A percentile compares a stretch with the other conserved stretches of the same genome.
These are phyloP conservation scores for Colletotrichum sp. DNA, from an alignment of 2,329 filamentous ascomycete genomes.

Conservation along the genomic window DNA sequence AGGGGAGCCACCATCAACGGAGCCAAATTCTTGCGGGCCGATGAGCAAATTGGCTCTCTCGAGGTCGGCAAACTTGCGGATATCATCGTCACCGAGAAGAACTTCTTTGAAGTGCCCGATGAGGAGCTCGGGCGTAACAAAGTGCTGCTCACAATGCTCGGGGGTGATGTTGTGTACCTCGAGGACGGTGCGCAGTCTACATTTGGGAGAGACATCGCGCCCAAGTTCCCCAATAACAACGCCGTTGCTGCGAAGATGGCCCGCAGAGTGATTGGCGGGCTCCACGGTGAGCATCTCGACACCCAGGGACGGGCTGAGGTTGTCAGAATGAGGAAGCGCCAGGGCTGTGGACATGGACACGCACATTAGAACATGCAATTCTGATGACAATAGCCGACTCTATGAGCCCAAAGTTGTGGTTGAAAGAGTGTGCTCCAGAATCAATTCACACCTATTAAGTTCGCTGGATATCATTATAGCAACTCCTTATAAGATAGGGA, in stretches of 20 bases:
- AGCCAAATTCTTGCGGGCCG: constrained; percentile 27
- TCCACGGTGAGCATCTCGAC: neutral
- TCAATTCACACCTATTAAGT: too few relatives aligned
- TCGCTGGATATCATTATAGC: too few relatives aligned
- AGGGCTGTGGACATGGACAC: neutral
- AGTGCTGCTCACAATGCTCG: constrained; percentile 30
- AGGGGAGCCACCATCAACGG: neutral
- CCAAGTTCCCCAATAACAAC: constrained; percentile 28
- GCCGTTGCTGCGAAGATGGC: neutral
- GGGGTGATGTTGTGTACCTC: constrained; percentile 29
- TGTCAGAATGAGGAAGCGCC: neutral
- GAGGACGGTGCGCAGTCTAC: constrained; percentile 20
- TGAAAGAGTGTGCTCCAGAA: neutral
- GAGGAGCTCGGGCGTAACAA: constrained; percentile 27
- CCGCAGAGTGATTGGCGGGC: neutral
- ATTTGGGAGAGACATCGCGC: constrained; percentile 23
- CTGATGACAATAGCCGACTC: neutral
- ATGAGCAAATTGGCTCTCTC: constrained; percentile 28
- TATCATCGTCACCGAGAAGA: constrained; percentile 27
- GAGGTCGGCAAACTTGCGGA: constrained; percentile 30
- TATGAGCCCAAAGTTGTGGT: neutral
- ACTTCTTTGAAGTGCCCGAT: constrained; percentile 25
- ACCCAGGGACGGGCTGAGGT: neutral
- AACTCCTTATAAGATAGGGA: too few relatives aligned
- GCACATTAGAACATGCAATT: neutral